phyloP scores from a whole-genome alignment of 2,329 filamentous ascomycete species.

The Venturia aucupariae region DNA sequence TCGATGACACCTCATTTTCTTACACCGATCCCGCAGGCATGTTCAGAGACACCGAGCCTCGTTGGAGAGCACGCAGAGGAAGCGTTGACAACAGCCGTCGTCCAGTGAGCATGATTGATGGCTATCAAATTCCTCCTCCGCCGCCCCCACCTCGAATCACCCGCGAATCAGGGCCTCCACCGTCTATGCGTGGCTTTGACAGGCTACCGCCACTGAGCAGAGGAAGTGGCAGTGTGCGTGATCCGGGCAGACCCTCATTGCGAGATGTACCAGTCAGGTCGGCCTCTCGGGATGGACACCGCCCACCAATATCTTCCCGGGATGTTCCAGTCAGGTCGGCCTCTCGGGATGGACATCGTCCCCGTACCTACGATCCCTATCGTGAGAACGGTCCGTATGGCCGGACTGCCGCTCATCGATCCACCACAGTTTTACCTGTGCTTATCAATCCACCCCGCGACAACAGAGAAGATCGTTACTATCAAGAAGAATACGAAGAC shows the following conservation, averaged over 20 bases:
- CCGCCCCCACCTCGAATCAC: constrained; percentile 22
- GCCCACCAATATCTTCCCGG: background rate
- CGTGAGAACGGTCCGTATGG: constrained; percentile 2
- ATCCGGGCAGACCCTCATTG: constrained; percentile 34
- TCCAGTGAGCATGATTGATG: constrained; percentile 36
- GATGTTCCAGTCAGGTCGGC: background rate
- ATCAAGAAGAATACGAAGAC: constrained; percentile 10
- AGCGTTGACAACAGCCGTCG: constrained; percentile 36
- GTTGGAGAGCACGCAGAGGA: constrained; percentile 36
- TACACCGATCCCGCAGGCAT: constrained; percentile 43
- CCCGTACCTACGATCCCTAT: constrained; percentile 17
- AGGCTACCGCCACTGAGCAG: constrained; percentile 47
- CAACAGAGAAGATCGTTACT: constrained; percentile 7
- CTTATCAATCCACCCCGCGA: background rate
- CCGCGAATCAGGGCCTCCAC: constrained; percentile 46
- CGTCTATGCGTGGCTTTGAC: constrained; percentile 61
- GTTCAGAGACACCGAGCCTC: constrained; percentile 42
- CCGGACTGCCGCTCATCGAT: background rate
- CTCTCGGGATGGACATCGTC: background rate
- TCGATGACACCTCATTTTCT: constrained; percentile 36
- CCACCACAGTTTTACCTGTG: background rate
- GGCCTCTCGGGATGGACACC: background rate
- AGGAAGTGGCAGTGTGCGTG: constrained; percentile 38
- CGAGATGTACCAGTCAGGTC: constrained; percentile 23
- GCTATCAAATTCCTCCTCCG: constrained; percentile 18